Evolutionary conservation across 345 rosid genomes (phyloP).

Genomic region (Ceriops zippeliana): DNA sequence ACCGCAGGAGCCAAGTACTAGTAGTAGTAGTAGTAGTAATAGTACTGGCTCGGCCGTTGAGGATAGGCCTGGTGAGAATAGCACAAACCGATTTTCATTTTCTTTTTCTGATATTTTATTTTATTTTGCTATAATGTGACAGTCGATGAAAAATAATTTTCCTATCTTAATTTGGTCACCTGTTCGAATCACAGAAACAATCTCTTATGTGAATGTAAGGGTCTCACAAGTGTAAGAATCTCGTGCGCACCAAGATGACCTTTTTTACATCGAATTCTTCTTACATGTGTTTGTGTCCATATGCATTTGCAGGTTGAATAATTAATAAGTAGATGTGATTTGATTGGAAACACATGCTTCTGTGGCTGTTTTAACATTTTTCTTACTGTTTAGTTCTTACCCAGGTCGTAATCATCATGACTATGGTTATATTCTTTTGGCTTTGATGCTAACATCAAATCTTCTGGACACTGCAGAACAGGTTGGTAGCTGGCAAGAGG

Average conservation of each 20-base stretch:
- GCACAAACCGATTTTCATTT: background rate
- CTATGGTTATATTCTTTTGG: background rate
- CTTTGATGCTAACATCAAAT: constrained; percentile 10
- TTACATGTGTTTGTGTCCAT: too few species aligned
- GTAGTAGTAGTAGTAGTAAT: constrained; percentile 13
- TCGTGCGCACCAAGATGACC: too few species aligned
- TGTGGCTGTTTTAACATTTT: background rate
- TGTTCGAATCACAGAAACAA: too few species aligned
- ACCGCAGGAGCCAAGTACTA: constrained; percentile 30
- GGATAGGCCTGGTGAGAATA: constrained; percentile 57
- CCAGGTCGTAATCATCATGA: background rate
- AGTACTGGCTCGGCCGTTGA: constrained; percentile 47
- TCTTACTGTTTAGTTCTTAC: background rate
- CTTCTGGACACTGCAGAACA: constrained; percentile 29
- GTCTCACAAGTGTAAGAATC: too few species aligned
- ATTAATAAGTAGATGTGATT: background rate
- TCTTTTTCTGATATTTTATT: background rate
- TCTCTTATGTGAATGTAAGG: too few species aligned
- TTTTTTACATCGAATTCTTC: too few species aligned
- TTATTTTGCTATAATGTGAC: background rate
- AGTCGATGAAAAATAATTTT: too few species aligned
- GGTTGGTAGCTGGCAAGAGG: constrained; percentile 26
- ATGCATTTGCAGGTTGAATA: background rate
- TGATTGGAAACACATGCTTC: background rate
- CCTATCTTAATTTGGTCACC: too few species aligned